A percentile compares a stretch with the other conserved stretches of the same genome.
Evolutionary conservation across 169 alveolate genomes (phyloP).

Genomic region (Plasmodium knowlesi): DNA sequence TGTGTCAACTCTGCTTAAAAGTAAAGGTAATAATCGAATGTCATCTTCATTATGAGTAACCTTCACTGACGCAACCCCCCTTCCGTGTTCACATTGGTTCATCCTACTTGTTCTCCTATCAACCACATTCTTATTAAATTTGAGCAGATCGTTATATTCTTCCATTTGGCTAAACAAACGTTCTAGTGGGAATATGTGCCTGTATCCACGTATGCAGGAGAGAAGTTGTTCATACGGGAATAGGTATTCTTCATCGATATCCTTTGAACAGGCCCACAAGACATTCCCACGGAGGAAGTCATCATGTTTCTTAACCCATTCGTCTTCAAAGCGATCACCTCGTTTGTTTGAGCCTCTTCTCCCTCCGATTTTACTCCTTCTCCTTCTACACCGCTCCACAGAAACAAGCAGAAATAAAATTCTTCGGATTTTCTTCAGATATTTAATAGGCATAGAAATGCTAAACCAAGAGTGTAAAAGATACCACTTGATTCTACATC

Average conservation of each 20-base stretch:
- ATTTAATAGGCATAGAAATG: conserved; percentile 10
- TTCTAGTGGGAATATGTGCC: not conserved
- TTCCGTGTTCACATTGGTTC: not conserved
- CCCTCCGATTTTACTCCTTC: not conserved
- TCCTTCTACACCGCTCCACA: not conserved
- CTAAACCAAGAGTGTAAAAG: conserved; percentile 15
- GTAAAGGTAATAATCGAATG: not conserved
- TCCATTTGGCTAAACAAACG: conserved; percentile 14
- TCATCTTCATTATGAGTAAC: not conserved
- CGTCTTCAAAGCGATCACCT: not conserved
- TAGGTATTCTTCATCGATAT: not conserved
- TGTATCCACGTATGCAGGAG: conserved; percentile 12
- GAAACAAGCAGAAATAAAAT: conserved; percentile 3
- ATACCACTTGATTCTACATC: conserved; percentile 6
- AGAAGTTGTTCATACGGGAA: conserved; percentile 14
- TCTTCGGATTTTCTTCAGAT: conserved; percentile 18
- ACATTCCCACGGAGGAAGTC: not conserved
- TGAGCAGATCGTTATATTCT: conserved; percentile 18
- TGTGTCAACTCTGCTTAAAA: not conserved
- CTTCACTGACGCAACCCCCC: not conserved
- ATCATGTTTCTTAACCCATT: not conserved
- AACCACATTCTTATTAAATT: not conserved
- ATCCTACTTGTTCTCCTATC: not conserved
- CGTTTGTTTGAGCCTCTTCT: not conserved
- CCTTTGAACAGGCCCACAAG: not conserved